Conservation (phyloP, 2,329 filamentous ascomycete species). For the Aureobasidium melanogenum region DNA sequence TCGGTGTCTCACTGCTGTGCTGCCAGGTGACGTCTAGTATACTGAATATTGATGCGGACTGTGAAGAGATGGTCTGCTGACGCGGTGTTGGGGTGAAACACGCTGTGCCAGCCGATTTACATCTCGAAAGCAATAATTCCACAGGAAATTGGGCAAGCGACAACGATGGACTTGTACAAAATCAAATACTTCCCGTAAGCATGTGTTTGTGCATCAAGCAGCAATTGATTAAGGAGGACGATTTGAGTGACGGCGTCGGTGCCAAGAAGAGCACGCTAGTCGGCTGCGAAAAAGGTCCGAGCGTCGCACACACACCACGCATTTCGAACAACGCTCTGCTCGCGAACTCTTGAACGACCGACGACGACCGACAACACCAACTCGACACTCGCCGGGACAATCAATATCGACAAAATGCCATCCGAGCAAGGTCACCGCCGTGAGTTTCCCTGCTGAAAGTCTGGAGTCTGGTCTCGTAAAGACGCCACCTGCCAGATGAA, state of each 20-base stretch:
- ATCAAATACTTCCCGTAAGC: too few species aligned
- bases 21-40: not conserved
- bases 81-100: not conserved
- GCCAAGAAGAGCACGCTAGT: not conserved
- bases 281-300: not conserved
- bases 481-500: not conserved
- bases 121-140: too few species aligned
- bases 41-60: not conserved
- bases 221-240: too few species aligned
- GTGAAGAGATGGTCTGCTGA: not conserved
- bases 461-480: not conserved
- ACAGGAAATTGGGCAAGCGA: too few species aligned
- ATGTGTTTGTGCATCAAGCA: too few species aligned
- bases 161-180: too few species aligned
- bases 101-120: not conserved
- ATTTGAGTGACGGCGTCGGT: not conserved
- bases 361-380: constrained; percentile 6
- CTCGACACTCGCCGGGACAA: constrained; percentile 11
- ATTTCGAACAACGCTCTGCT: too few species aligned
- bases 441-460: not conserved
- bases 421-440: constrained; percentile 14
- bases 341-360: too few species aligned
- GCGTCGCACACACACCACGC: too few species aligned
- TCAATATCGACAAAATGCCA: constrained; percentile 11
- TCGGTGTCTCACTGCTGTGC: not conserved